Conservation (phyloP, 1,284 basidiomycete genomes). For the Naganishia sp. region DNA sequence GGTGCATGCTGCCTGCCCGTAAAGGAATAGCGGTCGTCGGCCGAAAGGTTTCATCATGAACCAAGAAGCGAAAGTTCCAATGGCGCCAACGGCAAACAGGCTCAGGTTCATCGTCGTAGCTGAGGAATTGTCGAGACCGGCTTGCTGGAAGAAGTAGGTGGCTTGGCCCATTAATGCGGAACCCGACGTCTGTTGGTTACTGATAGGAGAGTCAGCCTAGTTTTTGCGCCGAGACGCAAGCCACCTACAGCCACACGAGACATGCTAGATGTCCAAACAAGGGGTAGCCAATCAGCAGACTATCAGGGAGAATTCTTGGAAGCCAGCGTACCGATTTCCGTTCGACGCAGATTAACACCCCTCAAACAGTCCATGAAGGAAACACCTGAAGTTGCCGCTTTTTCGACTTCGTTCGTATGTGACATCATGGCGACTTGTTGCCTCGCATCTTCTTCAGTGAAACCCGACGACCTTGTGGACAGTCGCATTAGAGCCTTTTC, state of each 20-base stretch:
- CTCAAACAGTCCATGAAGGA: slow-evolving; percentile 54
- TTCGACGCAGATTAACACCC: slow-evolving; percentile 52
- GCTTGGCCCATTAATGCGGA: slow-evolving; percentile 44
- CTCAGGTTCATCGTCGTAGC: slow-evolving; percentile 49
- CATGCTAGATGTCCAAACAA: slow-evolving; percentile 44
- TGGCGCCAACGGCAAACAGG: slow-evolving; percentile 45
- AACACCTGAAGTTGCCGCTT: slow-evolving; percentile 42
- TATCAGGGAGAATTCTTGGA: too few species aligned
- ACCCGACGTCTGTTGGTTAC: slow-evolving; percentile 12
- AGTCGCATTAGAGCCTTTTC: slow-evolving; percentile 44
- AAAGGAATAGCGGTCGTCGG: slow-evolving; percentile 49
- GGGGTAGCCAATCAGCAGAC: background rate
- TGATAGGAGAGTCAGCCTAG: too few species aligned
- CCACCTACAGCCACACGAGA: background rate
- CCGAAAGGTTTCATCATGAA: slow-evolving; percentile 51
- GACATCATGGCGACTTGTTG: slow-evolving; percentile 49
- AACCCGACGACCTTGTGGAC: slow-evolving; percentile 25
- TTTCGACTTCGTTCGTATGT: slow-evolving; percentile 55
- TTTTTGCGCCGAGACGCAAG: background rate
- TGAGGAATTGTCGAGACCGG: slow-evolving; percentile 42
- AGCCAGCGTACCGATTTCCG: slow-evolving; percentile 46
- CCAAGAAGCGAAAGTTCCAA: slow-evolving; percentile 51
- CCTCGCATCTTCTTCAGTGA: slow-evolving; percentile 40
- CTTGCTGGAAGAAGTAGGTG: slow-evolving; percentile 50
- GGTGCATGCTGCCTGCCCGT: slow-evolving; percentile 39